Base-by-base conservation (phyloP, 164 flowering plant genomes). In the Vitis cinerea region DNA sequence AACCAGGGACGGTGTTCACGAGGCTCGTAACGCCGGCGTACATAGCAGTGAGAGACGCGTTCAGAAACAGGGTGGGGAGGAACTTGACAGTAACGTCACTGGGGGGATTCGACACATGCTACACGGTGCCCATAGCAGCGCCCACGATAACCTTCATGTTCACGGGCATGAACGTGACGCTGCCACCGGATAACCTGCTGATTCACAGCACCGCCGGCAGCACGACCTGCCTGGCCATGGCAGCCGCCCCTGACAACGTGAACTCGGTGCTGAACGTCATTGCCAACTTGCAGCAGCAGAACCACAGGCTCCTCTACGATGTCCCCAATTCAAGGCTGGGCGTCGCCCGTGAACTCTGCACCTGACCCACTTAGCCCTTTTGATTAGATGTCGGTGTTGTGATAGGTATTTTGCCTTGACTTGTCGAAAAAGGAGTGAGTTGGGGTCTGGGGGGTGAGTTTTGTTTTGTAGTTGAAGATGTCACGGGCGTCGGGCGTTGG, bases 51-150 rank as follows among this genome's bases (percentile, higher is more conserved):
- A 51, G 94, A 8, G 77, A 87, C 73, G 92, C 69, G 65, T 90
- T 88, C 83, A 72, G 91, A 15, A 71, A 75, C 49, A 73, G 91
- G 9, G 72, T 91, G 0, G 80, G 77, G 50, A 73, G 64, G 49
- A 79, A 64, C 27, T 65, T 71, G 3, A 68, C 77, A 2, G 87
- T 86, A 65, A 59, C 88, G 8, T 67, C 86, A 0, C 80, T 91
- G 2, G 97, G 94, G 0, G 97, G 97, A 51, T 93, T 93, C 81
- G 98, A 93, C 83, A 91, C 97, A 0, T 91, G 97, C 69, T 91
- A 85, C 78, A 29, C 74, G 1, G 81, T 29, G 4, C 85, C 93
- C 1, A 81, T 91, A 50, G 73, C 63, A 3, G 70, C 78, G 4
- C 93, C 93, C 9, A 78, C 92, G 7, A 82, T 91, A 10, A 82